phyloP scores from a whole-genome alignment of 805 yeast genomes.

The Helenozyma rhizophorensis region DNA sequence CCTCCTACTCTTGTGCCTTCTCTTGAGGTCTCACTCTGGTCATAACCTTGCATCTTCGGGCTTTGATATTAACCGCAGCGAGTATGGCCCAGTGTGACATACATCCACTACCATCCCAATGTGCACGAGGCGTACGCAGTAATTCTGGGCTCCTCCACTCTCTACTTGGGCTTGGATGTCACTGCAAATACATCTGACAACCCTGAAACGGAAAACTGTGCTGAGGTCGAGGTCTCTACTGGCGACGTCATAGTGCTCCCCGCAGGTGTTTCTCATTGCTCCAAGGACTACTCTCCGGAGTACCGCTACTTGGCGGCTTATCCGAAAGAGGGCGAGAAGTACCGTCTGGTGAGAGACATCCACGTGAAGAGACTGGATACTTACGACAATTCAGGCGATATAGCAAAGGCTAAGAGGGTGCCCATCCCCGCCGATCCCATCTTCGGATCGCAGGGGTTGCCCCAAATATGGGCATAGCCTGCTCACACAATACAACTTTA shows the following conservation, averaged over 20 bases:
- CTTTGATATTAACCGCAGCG: not conserved
- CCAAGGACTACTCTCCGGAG: constrained; percentile 1
- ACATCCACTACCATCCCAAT: constrained; percentile 8
- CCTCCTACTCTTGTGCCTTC: too few relatives aligned
- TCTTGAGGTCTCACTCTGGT: too few relatives aligned
- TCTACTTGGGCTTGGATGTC: constrained; percentile 3
- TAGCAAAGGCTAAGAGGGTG: too few relatives aligned
- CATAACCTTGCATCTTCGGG: too few relatives aligned
- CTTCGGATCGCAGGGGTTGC: too few relatives aligned
- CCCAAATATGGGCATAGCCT: too few relatives aligned
- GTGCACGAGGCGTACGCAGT: constrained; percentile 9
- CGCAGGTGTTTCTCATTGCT: constrained; percentile 10
- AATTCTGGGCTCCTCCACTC: constrained; percentile 4
- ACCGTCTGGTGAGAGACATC: not conserved
- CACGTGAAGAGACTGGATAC: too few relatives aligned
- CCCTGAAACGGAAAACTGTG: too few relatives aligned
- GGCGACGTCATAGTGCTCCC: constrained; percentile 9
- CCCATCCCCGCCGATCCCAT: too few relatives aligned
- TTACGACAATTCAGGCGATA: too few relatives aligned
- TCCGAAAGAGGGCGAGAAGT: constrained; percentile 1
- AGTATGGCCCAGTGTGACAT: constrained; percentile 1
- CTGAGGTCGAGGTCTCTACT: constrained; percentile 1
- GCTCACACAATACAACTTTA: too few relatives aligned
- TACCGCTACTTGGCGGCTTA: constrained; percentile 6
- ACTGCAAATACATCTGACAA: too few relatives aligned